Evolutionary conservation across 164 flowering plant genomes (phyloP), one percentile per base, ranked within the genome.

Genomic region (Euptelea pleiosperma): DNA sequence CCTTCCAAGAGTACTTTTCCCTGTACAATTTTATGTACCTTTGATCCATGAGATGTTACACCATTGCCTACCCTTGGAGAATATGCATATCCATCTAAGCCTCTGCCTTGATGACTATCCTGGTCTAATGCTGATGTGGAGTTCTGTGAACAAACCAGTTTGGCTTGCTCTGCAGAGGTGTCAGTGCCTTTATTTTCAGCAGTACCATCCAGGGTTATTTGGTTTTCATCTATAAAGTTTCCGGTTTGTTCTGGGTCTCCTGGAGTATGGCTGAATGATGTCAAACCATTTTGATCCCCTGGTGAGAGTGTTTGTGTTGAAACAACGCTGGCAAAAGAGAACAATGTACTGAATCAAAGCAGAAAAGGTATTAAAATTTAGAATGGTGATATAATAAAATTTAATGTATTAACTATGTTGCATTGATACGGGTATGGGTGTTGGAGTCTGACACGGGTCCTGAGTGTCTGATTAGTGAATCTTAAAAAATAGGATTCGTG

Each of bases 201-300:
- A 6, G 65, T 61, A 52, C 62, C 76, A 61, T 75, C 81, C n/a
- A 64, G 56, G 45, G 75, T 49, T 21, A 66, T 62, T 15, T 63
- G 53, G 28, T 66, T 71, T 55, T 71, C 76, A 48, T 77, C 76
- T 16, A 65, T 39, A 26, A 69, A 22, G 10, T 64, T 56, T 39
- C 53, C 62, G 26, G 69, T 56, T 57, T 69, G 75, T 45, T 70
- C 70, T 21, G 64, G 58, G 44, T 31, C 58, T 36, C 50, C 77
- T 9, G 50, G 68, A 59, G 57, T 71, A 40, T 70, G 70, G 56
- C 59, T 49, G 2, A 37, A 48, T 60, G 79, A 42, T 26, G 37
- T 50, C 16, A 51, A 50, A 7, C 49, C 55, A 41, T 54, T 42
- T 21, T 67, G 67, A 57, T 65, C 67, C 37, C 67, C 75, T n/a